phyloP scores from a whole-genome alignment of 305 asterid genomes.

The Fraxinus albicans region DNA sequence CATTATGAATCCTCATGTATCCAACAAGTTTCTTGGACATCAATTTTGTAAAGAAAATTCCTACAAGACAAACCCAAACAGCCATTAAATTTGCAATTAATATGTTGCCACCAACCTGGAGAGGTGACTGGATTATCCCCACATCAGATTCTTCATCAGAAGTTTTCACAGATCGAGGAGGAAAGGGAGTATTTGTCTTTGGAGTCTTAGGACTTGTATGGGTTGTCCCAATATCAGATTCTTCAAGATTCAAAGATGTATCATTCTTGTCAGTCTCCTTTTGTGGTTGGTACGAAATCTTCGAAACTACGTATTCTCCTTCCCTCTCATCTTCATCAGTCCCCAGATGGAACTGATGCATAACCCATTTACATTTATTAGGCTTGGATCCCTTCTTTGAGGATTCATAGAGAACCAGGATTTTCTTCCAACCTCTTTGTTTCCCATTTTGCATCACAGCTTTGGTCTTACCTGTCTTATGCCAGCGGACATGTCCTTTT shows the following conservation, averaged over 20 bases:
- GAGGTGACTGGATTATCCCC: constrained; percentile 18
- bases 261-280: constrained; percentile 43
- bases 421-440: constrained; percentile 75
- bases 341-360: constrained; percentile 96
- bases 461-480: constrained; percentile 90
- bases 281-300: constrained; percentile 60
- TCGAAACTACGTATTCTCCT: constrained; percentile 74
- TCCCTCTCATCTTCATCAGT: constrained; percentile 59
- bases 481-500: constrained; percentile 71
- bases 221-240: constrained; percentile 38
- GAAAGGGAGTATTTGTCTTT: constrained; percentile 48
- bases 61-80: neutral
- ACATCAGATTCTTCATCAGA: constrained; percentile 42
- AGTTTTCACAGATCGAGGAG: constrained; percentile 51
- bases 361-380: constrained; percentile 72
- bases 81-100: neutral
- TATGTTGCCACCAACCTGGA: constrained; percentile 45
- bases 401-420: constrained; percentile 73
- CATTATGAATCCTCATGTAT: neutral
- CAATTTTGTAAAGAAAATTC: neutral
- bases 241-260: constrained; percentile 34
- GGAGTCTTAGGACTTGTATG: constrained; percentile 73
- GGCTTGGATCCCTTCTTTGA: constrained; percentile 54
- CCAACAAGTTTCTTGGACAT: neutral
- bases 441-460: constrained; percentile 55